Evolutionary conservation across 257 asterid species (phyloP), one percentile per base, ranked within the genome.

Genomic region (Eustoma russellianum): DNA sequence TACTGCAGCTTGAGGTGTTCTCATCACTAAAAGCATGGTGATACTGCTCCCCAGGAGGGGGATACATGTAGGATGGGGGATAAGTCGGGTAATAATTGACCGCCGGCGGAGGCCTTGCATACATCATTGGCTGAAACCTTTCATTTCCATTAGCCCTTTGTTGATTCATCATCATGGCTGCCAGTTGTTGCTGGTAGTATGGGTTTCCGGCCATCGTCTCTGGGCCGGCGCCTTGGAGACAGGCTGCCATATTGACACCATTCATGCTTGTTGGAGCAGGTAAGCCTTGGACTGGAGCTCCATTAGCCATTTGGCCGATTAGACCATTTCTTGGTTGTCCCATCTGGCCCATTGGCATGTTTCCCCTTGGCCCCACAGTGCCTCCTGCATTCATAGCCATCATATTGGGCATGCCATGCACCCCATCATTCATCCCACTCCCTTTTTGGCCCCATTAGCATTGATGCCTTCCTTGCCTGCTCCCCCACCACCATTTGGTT

Each of bases 121-220:
- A 92, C 93, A 88, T 85, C 99, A 88, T 92, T 1, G 88, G 99
- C 66, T 92, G 99, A 46, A 85, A 92, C 83, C 99, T 69, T 70
- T 92, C 99, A 40, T 88, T 85, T 17, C 97, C 98, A 0, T 70
- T 72, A 7, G 79, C 95, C 17, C 88, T 81, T 46, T 83, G 99
- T 64, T 84, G 96, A 59, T 91, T 88, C 95, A 88, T 88, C 97
- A 92, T 83, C 94, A 79, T 77, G 0, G 95, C 83, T 1, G 94
- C 92, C 68, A 84, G 18, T 52, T 89, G 95, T 30, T 82, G 96
- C 44, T 87, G 97, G 18, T 71, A 63, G 66, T 64, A 66, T 2
- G 92, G 94, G 71, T 79, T 85, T 0, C 79, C 90, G 3, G 76
- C 77, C 82, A 76, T 73, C 33, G 62, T 79, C 33, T 75, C 83